Conservation (phyloP, 129 eudicot species). For the Lonicera japonica region DNA sequence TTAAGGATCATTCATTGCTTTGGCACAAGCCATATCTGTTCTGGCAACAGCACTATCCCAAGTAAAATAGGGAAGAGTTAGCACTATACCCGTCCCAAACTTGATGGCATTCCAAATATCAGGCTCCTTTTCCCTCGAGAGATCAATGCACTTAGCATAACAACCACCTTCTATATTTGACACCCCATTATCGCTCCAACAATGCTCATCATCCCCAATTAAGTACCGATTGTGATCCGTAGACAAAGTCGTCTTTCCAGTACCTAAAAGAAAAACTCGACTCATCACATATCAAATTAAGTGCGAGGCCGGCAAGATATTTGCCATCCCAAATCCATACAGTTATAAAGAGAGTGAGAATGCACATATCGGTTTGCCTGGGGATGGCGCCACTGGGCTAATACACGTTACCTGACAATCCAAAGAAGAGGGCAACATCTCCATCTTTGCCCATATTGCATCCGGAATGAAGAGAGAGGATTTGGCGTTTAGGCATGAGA, state of each 20-base stretch:
- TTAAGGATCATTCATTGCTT: no score
- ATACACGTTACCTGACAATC: conserved; percentile 73
- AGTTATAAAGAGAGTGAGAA: not conserved
- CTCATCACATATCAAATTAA: no score
- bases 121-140: conserved; percentile 87
- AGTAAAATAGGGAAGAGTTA: not conserved
- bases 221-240: conserved; percentile 90
- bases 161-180: conserved; percentile 99
- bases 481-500: conserved; percentile 97
- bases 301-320: not conserved
- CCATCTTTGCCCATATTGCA: conserved; percentile 97
- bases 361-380: conserved; percentile 22
- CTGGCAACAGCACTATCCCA: no score
- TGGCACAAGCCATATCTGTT: no score
- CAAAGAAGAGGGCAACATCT: conserved; percentile 98
- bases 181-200: conserved; percentile 91
- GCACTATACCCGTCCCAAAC: conserved; percentile 79
- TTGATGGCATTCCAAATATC: conserved; percentile 98
- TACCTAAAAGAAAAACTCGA: conserved; percentile 37
- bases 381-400: conserved; percentile 29
- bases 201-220: conserved; percentile 95
- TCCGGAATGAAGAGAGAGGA: conserved; percentile 95
- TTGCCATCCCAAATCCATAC: no score
- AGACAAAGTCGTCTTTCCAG: conserved; percentile 94
- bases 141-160: conserved; percentile 97